These are phyloP conservation scores for Aphanoascus verrucosus DNA, from an alignment of 2,329 filamentous ascomycete species.

Conservation along the genomic window DNA sequence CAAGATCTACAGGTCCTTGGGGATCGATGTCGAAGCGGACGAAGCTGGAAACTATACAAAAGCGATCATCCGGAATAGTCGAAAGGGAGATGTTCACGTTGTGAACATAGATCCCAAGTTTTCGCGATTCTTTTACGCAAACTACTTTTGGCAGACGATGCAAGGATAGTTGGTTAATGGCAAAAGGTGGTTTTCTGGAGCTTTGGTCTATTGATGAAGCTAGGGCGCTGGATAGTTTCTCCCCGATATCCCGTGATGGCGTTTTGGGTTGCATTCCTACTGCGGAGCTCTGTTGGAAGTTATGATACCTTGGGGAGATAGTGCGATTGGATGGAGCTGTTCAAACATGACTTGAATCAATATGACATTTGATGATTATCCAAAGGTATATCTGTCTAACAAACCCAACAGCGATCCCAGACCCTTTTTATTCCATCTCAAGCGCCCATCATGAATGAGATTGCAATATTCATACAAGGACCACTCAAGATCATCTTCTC, in stretches of 20 bases:
- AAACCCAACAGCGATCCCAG: neutral
- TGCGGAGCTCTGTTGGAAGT: neutral
- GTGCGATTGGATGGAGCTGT: too few species aligned
- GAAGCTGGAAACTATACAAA: slow-evolving; percentile 70
- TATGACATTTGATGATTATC: slow-evolving; percentile 2
- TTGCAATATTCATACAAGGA: neutral
- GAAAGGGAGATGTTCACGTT: slow-evolving; percentile 85
- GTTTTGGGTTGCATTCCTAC: neutral
- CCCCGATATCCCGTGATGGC: neutral
- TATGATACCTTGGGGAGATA: too few species aligned
- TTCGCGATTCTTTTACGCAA: slow-evolving; percentile 81
- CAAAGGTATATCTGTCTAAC: slow-evolving; percentile 5
- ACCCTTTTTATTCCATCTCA: neutral
- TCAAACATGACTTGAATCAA: neutral
- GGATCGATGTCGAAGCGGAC: slow-evolving; percentile 80
- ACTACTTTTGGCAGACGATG: slow-evolving; percentile 89
- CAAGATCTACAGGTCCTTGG: slow-evolving; percentile 81
- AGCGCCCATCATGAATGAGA: neutral
- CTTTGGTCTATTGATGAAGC: neutral
- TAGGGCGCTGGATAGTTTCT: neutral
- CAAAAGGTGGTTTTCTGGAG: neutral
- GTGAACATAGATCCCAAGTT: slow-evolving; percentile 91
- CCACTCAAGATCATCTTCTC: slow-evolving; percentile 25
- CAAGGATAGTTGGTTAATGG: slow-evolving; percentile 34
- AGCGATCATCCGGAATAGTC: slow-evolving; percentile 72